phyloP scores from a whole-genome alignment of 1,284 basidiomycete species.

The Leccinum solheimii region DNA sequence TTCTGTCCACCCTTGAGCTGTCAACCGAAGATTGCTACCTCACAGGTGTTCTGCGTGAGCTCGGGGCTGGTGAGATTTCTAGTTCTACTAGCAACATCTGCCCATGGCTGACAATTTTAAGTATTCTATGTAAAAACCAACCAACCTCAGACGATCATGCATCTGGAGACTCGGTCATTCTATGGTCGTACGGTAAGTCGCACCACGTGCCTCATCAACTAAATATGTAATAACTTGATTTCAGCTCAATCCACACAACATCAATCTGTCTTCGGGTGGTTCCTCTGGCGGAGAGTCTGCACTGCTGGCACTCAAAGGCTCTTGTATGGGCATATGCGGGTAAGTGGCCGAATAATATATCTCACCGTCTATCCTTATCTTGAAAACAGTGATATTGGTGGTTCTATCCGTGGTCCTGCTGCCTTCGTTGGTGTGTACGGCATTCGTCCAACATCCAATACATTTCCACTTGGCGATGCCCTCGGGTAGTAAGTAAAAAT shows the following conservation, averaged over 20 bases:
- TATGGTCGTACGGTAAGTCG: conserved; percentile 42
- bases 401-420: conserved; percentile 42
- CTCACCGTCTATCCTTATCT: neutral
- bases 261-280: conserved; percentile 46
- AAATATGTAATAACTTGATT: neutral
- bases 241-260: conserved; percentile 48
- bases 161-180: conserved; percentile 38
- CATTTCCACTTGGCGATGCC: conserved; percentile 35
- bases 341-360: conserved; percentile 33
- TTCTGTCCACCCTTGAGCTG: conserved; percentile 26
- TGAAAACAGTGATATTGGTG: conserved; percentile 27
- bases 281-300: conserved; percentile 55
- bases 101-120: conserved; percentile 1
- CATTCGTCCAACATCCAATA: conserved; percentile 46
- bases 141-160: conserved; percentile 44
- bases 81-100: neutral
- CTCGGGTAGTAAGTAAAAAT: conserved; percentile 28
- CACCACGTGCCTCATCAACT: neutral
- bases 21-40: conserved; percentile 30
- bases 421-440: conserved; percentile 45
- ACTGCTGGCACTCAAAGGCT: conserved; percentile 49
- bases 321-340: conserved; percentile 52
- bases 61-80: conserved; percentile 33
- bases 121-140: conserved; percentile 53
- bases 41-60: conserved; percentile 29